phyloP scores from a whole-genome alignment of 768 basidiomycete species.

The Suillus fuscotomentosus region DNA sequence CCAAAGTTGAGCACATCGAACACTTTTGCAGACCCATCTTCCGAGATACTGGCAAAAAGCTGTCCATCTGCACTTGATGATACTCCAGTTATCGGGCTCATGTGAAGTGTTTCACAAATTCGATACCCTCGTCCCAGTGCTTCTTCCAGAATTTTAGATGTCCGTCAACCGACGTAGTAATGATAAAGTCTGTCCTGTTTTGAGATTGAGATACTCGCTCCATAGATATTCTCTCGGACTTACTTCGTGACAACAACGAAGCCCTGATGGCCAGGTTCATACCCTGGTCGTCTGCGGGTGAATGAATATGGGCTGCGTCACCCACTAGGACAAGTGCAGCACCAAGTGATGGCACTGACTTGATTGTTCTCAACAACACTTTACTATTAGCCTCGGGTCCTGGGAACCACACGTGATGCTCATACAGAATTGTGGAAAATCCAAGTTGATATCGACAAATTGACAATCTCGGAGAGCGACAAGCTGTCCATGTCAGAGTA shows the following conservation, averaged over 20 bases:
- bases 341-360: constrained; percentile 5
- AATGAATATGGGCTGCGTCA: constrained; percentile 52
- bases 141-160: constrained; percentile 99
- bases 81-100: constrained; percentile 73
- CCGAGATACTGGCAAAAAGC: constrained; percentile 87
- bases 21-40: constrained; percentile 90
- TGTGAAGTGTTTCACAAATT: constrained; percentile 97
- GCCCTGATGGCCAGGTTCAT: constrained; percentile 60
- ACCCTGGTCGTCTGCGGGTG: constrained; percentile 54
- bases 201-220: constrained; percentile 9
- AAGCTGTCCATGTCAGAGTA: neutral
- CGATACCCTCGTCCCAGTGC: constrained; percentile 87
- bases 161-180: constrained; percentile 95
- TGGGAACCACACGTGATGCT: no score
- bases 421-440: neutral
- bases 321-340: constrained; percentile 24
- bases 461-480: no score
- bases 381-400: no score
- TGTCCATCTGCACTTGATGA: constrained; percentile 91
- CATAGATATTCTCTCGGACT: constrained; percentile 18
- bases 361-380: no score
- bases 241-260: constrained; percentile 88
- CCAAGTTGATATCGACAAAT: neutral
- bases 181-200: constrained; percentile 82
- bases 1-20: constrained; percentile 99